Conservation (phyloP, 1,139 yeast species). For the Casaregolazyma suthepensis region DNA sequence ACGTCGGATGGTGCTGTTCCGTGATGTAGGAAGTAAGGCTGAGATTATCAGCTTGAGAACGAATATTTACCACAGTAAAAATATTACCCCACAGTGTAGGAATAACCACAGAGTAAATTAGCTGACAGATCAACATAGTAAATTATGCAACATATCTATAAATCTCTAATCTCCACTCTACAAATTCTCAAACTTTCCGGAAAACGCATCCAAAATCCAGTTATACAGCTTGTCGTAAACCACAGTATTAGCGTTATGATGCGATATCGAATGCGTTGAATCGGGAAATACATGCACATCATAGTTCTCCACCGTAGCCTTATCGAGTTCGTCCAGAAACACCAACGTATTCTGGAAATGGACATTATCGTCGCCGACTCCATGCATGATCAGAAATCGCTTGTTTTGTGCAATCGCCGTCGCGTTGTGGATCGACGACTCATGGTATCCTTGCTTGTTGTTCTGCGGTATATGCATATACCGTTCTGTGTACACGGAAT, state of each 20-base stretch:
- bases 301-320: slow-evolving; percentile 63
- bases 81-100: too few species aligned
- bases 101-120: too few species aligned
- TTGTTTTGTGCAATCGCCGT: slow-evolving; percentile 47
- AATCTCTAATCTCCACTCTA: background rate
- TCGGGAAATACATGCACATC: slow-evolving; percentile 92
- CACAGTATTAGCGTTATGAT: slow-evolving; percentile 71
- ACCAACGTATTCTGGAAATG: slow-evolving; percentile 82
- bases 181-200: slow-evolving; percentile 40
- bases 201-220: slow-evolving; percentile 72
- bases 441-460: slow-evolving; percentile 49
- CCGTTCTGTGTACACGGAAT: slow-evolving; percentile 83
- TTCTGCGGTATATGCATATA: slow-evolving; percentile 68
- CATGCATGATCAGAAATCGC: slow-evolving; percentile 82
- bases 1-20: background rate
- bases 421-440: slow-evolving; percentile 41
- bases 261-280: slow-evolving; percentile 76
- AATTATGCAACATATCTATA: background rate
- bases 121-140: background rate
- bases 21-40: background rate
- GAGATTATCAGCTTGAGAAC: too few species aligned
- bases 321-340: slow-evolving; percentile 63
- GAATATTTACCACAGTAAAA: too few species aligned
- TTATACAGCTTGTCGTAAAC: slow-evolving; percentile 66
- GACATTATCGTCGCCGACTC: slow-evolving; percentile 96